A percentile compares a stretch with the other conserved stretches of the same genome.
phyloP scores from a whole-genome alignment of 495 filamentous ascomycete species.

The Astrothelium subdiscretum region DNA sequence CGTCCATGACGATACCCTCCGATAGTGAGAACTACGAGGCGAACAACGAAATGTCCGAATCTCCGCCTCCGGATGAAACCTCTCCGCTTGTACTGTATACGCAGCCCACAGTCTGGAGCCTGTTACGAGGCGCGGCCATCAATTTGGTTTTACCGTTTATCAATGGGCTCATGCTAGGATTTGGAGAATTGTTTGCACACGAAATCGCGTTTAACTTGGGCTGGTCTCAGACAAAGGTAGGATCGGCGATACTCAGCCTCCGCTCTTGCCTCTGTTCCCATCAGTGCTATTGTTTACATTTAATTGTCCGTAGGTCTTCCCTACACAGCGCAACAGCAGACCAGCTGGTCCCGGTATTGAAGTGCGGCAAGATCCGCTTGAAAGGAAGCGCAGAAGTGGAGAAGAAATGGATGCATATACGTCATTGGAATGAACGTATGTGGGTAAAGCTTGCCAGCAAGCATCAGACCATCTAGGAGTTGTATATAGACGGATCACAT shows the following conservation, averaged over 20 bases:
- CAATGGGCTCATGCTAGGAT: constrained; percentile 96
- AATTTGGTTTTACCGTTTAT: constrained; percentile 91
- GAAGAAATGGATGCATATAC: constrained; percentile 39
- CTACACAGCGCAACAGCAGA: constrained; percentile 43
- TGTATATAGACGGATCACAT: background rate
- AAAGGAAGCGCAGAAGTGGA: constrained; percentile 34
- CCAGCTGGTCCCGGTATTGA: constrained; percentile 58
- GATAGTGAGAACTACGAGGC: constrained; percentile 84
- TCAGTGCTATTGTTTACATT: background rate
- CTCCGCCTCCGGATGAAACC: constrained; percentile 34
- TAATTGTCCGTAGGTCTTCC: constrained; percentile 47
- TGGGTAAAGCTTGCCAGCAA: background rate
- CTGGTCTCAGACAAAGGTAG: constrained; percentile 87
- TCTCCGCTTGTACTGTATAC: constrained; percentile 80
- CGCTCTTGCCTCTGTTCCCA: background rate
- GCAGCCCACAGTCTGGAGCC: constrained; percentile 71
- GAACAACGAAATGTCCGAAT: constrained; percentile 49
- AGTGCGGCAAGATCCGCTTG: constrained; percentile 41
- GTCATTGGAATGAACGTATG: constrained; percentile 29
- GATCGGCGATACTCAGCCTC: constrained; percentile 10
- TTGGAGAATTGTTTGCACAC: constrained; percentile 92
- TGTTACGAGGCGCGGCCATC: constrained; percentile 83
- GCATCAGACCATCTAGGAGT: background rate
- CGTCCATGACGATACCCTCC: constrained; percentile 71
- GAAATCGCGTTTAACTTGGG: constrained; percentile 86